A percentile compares a stretch with the other conserved stretches of the same genome.
These are phyloP conservation scores for Auricularia cornea DNA, from an alignment of 768 basidiomycete genomes.

Conservation along the genomic window DNA sequence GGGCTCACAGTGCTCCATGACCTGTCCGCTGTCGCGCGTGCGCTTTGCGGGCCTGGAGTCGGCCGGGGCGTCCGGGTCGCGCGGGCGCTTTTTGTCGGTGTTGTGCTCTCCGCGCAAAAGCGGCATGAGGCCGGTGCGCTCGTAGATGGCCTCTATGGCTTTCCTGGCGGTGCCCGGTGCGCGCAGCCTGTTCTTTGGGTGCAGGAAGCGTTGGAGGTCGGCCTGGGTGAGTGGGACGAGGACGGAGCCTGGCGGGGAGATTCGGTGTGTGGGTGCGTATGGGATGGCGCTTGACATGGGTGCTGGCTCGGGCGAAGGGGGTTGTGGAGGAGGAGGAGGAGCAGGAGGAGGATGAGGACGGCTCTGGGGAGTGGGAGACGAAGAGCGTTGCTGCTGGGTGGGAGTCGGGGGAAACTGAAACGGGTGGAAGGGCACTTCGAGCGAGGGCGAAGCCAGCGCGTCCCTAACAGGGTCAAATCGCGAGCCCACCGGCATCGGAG, in stretches of 20 bases:
- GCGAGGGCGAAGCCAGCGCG: conserved; percentile 28
- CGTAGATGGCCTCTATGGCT: background rate
- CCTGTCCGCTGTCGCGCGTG: conserved; percentile 61
- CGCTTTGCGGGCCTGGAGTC: conserved; percentile 38
- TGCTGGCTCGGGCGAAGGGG: conserved; percentile 23
- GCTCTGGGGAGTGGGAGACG: background rate
- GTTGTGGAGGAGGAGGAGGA: conserved; percentile 13
- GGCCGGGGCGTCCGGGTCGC: conserved; percentile 26
- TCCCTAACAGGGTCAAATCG: conserved; percentile 78
- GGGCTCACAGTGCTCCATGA: conserved; percentile 71
- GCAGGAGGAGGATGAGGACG: background rate
- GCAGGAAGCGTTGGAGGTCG: conserved; percentile 47
- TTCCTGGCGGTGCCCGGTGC: conserved; percentile 23
- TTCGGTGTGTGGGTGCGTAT: conserved; percentile 56
- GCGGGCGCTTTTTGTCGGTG: conserved; percentile 43
- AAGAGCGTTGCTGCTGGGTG: conserved; percentile 1
- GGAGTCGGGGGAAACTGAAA: background rate
- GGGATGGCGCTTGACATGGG: conserved; percentile 34
- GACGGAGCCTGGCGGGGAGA: conserved; percentile 52
- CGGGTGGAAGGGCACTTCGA: background rate
- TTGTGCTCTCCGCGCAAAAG: conserved; percentile 42
- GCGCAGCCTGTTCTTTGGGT: conserved; percentile 10
- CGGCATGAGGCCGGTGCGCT: conserved; percentile 26
- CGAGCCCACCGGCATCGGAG: background rate
- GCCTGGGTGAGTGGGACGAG: conserved; percentile 54